Evolutionary conservation across 2,329 filamentous ascomycete species (phyloP).

Genomic region (Rosellinia necatrix): DNA sequence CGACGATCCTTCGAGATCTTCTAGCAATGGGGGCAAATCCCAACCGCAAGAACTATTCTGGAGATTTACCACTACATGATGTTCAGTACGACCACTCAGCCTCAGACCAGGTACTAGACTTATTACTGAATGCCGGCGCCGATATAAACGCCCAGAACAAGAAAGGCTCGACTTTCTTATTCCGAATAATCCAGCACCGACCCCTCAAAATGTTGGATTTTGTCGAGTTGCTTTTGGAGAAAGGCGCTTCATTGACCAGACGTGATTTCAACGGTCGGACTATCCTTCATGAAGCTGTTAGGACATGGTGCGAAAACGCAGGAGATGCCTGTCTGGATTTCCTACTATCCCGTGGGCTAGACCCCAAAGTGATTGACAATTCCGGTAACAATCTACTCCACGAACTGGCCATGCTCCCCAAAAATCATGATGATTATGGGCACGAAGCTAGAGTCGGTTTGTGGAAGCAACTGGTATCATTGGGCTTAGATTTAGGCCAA

Average conservation of each 20-base stretch:
- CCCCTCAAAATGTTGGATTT: not conserved
- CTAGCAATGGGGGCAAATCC: conserved; percentile 9
- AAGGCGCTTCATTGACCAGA: not conserved
- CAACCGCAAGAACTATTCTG: conserved; percentile 4
- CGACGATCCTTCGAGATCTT: not conserved
- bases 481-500: conserved; percentile 5
- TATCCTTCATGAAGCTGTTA: conserved; percentile 15
- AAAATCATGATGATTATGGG: not conserved
- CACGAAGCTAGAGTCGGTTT: not conserved
- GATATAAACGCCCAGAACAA: conserved; percentile 5
- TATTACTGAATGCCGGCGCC: conserved; percentile 8
- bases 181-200: not conserved
- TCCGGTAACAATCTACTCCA: conserved; percentile 15
- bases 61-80: not conserved
- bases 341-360: conserved; percentile 4
- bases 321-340: not conserved
- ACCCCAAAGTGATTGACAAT: not conserved
- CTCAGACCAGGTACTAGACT: conserved; percentile 12
- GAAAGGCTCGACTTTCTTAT: conserved; percentile 5
- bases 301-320: not conserved
- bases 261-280: conserved; percentile 13
- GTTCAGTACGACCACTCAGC: not conserved
- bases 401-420: conserved; percentile 2
- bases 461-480: not conserved
- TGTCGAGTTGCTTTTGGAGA: not conserved